Conservation (phyloP, 345 rosid genomes). For the Pistacia vera region DNA sequence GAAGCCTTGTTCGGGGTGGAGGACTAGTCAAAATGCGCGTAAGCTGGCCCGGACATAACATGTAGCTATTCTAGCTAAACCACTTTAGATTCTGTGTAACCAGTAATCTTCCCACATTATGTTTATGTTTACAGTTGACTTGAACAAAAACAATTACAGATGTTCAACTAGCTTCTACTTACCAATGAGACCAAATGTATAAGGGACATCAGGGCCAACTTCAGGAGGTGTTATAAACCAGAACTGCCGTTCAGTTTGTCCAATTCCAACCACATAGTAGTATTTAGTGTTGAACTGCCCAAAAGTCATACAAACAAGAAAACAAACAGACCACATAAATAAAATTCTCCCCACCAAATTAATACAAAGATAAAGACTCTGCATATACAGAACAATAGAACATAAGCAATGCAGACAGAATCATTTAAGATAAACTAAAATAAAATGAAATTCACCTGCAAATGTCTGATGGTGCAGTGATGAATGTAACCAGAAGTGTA, state of each 20-base stretch:
- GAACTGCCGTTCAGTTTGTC: conserved; percentile 46
- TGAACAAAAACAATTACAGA: neutral
- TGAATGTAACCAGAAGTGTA: conserved; percentile 89
- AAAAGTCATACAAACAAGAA: neutral
- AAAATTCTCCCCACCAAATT: neutral
- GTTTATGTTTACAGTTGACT: neutral
- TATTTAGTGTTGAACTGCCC: conserved; percentile 62
- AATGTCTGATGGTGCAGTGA: conserved; percentile 65
- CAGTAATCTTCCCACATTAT: neutral
- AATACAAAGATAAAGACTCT: neutral
- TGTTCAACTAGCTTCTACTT: neutral
- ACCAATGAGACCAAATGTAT: conserved; percentile 69
- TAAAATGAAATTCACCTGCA: conserved; percentile 48
- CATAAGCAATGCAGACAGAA: conserved; percentile 1
- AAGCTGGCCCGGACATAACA: neutral
- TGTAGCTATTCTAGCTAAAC: neutral
- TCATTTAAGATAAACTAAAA: neutral
- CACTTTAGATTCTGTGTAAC: neutral
- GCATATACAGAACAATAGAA: neutral
- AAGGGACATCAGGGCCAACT: conserved; percentile 69
- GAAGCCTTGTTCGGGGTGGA: no score
- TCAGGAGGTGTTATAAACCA: conserved; percentile 76
- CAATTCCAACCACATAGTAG: conserved; percentile 61
- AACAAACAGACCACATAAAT: neutral
- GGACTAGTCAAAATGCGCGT: no score